Evolutionary conservation across 1,284 basidiomycete species (phyloP).

Genomic region (Cutaneotrichosporon dermatis): DNA sequence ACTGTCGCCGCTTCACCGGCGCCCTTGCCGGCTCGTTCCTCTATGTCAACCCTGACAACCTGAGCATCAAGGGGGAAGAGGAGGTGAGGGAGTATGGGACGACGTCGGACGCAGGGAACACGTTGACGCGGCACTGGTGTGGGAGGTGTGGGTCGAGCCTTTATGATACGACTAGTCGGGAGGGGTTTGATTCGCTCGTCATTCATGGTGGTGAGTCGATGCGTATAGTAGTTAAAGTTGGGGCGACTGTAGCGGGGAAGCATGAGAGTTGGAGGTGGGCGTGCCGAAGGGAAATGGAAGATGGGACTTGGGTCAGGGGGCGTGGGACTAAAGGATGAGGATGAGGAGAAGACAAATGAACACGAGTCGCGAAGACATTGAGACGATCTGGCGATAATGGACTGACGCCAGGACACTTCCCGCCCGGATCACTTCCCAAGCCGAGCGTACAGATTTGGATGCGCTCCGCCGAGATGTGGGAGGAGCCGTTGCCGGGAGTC

Average conservation of each 20-base stretch:
- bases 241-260: too few relatives aligned
- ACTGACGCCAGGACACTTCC: slow-evolving; percentile 3
- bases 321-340: not conserved
- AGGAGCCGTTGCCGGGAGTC: not conserved
- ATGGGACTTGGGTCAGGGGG: not conserved
- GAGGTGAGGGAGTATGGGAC: not conserved
- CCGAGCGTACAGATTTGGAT: not conserved
- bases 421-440: not conserved
- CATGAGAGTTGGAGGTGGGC: not conserved
- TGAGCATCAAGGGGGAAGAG: not conserved
- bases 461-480: not conserved
- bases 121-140: not conserved
- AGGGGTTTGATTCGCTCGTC: not conserved
- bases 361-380: too few relatives aligned
- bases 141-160: not conserved
- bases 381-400: not conserved
- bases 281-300: not conserved
- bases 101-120: not conserved
- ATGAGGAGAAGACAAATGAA: not conserved
- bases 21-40: not conserved
- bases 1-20: slow-evolving; percentile 1
- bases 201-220: not conserved
- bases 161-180: not conserved
- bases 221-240: too few relatives aligned
- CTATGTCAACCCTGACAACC: not conserved